phyloP scores from a whole-genome alignment of 2,329 filamentous ascomycete genomes.

The Verticillium zaregamsianum region DNA sequence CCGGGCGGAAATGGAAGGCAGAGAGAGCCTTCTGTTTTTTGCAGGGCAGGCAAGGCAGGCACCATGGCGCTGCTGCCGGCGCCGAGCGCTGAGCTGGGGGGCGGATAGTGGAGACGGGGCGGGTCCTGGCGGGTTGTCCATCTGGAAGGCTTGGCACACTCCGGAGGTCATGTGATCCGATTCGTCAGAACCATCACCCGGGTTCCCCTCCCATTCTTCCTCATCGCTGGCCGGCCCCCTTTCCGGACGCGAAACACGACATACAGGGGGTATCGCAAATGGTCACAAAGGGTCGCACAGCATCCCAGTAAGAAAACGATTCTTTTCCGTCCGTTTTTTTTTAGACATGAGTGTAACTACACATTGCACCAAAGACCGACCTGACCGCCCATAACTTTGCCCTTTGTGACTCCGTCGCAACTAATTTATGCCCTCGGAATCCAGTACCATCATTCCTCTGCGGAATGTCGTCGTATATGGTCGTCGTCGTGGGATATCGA shows the following conservation, averaged over 20 bases:
- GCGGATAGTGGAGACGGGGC: background rate
- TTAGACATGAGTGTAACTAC: background rate
- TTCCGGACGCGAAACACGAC: background rate
- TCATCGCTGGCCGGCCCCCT: background rate
- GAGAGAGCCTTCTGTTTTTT: background rate
- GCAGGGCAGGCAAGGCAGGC: background rate
- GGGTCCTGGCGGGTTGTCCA: background rate
- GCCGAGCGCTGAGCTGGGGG: background rate
- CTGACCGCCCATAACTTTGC: background rate
- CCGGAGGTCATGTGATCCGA: background rate
- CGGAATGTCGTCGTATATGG: background rate
- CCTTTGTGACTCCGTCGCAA: background rate
- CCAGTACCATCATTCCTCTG: background rate
- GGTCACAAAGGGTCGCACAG: background rate
- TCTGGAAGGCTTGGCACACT: background rate
- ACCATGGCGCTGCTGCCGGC: background rate
- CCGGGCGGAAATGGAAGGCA: background rate
- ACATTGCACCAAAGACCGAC: background rate
- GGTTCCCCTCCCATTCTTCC: background rate
- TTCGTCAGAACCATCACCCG: background rate
- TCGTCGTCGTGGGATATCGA: background rate
- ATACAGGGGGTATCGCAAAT: background rate
- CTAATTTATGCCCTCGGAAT: background rate
- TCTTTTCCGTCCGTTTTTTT: background rate
- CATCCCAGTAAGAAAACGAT: background rate